phyloP scores from a whole-genome alignment of 1,139 yeast species.

The Suhomyces terraborum region DNA sequence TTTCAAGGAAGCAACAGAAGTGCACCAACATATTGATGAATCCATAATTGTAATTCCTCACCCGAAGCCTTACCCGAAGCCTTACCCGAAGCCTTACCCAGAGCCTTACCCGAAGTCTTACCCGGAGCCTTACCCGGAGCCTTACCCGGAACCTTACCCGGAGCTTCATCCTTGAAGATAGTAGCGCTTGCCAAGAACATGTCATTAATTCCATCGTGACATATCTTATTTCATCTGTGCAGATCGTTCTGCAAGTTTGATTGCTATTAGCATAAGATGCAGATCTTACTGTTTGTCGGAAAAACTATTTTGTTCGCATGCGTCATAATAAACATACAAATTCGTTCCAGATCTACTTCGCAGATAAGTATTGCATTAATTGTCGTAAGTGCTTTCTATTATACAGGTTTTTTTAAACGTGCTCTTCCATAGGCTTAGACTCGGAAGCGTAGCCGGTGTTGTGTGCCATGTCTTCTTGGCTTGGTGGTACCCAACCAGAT shows the following conservation, averaged over 20 bases:
- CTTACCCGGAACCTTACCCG: no score
- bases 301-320: not conserved
- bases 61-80: no score
- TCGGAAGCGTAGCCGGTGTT: conserved; percentile 32
- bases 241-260: not conserved
- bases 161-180: no score
- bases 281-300: not conserved
- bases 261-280: not conserved
- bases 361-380: not conserved
- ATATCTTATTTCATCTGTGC: no score
- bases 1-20: no score
- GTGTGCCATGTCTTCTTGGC: conserved; percentile 31
- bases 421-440: conserved; percentile 30
- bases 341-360: not conserved
- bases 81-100: no score
- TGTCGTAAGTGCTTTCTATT: conserved; percentile 3
- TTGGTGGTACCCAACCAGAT: conserved; percentile 46
- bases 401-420: conserved; percentile 10
- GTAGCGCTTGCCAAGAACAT: not conserved
- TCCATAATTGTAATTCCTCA: no score
- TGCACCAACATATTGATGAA: no score
- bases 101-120: no score
- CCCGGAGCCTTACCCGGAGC: no score
- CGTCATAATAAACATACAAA: not conserved
- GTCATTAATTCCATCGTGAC: no score